phyloP scores from a whole-genome alignment of 129 eudicot species.

The Helichrysum umbraculigerum region DNA sequence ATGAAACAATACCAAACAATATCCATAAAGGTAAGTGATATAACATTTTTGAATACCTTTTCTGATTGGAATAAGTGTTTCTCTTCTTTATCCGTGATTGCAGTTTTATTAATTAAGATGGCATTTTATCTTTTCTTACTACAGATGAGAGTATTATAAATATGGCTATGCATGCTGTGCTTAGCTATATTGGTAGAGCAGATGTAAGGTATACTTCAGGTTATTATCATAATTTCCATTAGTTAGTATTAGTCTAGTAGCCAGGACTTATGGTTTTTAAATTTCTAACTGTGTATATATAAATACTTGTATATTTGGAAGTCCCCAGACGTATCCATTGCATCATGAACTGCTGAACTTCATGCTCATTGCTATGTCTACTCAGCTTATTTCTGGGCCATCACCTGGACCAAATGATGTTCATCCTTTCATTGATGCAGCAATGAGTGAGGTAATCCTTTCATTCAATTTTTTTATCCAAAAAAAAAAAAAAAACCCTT shows the following conservation, averaged over 20 bases:
- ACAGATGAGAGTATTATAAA: constrained; percentile 62
- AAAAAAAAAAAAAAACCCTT: too few species aligned
- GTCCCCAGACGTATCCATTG: constrained; percentile 74
- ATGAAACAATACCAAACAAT: constrained; percentile 54
- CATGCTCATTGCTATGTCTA: constrained; percentile 88
- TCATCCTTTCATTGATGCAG: constrained; percentile 86
- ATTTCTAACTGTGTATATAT: constrained; percentile 26
- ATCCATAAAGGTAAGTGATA: constrained; percentile 56
- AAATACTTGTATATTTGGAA: constrained; percentile 33
- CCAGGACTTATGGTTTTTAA: not conserved
- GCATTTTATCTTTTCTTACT: constrained; percentile 18
- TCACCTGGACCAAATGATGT: constrained; percentile 79
- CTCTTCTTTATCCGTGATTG: not conserved
- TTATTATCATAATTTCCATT: not conserved
- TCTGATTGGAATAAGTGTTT: constrained; percentile 1
- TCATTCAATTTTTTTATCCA: not conserved
- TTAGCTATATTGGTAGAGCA: constrained; percentile 73
- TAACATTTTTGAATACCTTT: not conserved
- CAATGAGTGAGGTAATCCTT: constrained; percentile 68
- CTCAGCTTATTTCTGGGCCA: constrained; percentile 95
- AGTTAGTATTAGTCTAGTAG: not conserved
- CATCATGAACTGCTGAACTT: constrained; percentile 92
- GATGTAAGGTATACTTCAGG: constrained; percentile 66
- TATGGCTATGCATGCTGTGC: constrained; percentile 63
- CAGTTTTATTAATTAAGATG: constrained; percentile 19